These are phyloP conservation scores for Setomelanomma holmii DNA, from an alignment of 2,329 filamentous ascomycete genomes.

Conservation along the genomic window DNA sequence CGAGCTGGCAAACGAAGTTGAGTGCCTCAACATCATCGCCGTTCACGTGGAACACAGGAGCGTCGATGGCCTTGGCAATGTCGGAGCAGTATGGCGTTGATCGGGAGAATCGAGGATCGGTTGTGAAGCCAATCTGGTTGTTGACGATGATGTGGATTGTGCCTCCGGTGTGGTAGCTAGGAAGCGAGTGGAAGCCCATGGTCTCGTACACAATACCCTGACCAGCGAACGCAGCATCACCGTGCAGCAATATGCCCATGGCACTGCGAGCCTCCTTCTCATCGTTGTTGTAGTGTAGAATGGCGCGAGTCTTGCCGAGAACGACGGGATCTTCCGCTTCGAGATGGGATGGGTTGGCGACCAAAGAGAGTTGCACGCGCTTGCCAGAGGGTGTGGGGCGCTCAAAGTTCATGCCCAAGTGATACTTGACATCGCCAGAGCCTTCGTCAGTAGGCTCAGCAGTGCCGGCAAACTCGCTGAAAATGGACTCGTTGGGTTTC, in stretches of 20 bases:
- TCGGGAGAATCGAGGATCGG: constrained; percentile 94
- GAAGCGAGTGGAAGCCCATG: constrained; percentile 94
- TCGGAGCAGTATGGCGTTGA: constrained; percentile 99
- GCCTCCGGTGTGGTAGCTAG: constrained; percentile 94
- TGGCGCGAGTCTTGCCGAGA: constrained; percentile 94
- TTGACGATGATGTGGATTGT: constrained; percentile 98
- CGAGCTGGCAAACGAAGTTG: constrained; percentile 97
- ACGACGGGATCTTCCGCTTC: constrained; percentile 99
- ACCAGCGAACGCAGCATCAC: constrained; percentile 94
- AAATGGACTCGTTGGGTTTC: constrained; percentile 99
- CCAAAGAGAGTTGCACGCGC: constrained; percentile 97
- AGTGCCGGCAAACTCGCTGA: constrained; percentile 94
- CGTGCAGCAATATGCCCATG: constrained; percentile 95
- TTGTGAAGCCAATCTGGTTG: constrained; percentile 99
- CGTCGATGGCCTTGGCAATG: constrained; percentile 98
- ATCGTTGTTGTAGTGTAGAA: constrained; percentile 98
- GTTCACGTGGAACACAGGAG: constrained; percentile 98
- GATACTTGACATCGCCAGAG: constrained; percentile 98
- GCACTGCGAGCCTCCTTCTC: constrained; percentile 87
- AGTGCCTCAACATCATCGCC: constrained; percentile 98
- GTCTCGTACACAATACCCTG: constrained; percentile 99
- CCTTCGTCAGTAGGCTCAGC: constrained; percentile 90
- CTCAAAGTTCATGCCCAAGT: constrained; percentile 99
- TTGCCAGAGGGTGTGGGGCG: constrained; percentile 97
- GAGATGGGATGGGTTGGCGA: constrained; percentile 97